phyloP scores from a whole-genome alignment of 371 early-diverging fungal species.

The Actinomortierella wolfii region DNA sequence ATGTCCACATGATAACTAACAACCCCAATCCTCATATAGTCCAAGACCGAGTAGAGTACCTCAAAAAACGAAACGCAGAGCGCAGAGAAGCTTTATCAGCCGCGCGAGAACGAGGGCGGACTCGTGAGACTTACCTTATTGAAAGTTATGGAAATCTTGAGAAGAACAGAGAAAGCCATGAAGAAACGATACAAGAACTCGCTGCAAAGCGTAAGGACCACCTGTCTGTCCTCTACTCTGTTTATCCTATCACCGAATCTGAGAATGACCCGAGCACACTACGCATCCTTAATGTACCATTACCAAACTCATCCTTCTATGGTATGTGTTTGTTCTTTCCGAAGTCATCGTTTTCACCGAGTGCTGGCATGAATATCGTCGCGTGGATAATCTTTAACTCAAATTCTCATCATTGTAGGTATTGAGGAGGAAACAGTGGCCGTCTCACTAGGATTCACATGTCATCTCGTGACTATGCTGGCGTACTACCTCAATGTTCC shows the following conservation, averaged over 20 bases:
- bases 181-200: slow-evolving; percentile 47
- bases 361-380: background rate
- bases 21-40: slow-evolving; percentile 12
- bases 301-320: slow-evolving; percentile 67
- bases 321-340: slow-evolving; percentile 20
- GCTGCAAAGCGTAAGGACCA: slow-evolving; percentile 57
- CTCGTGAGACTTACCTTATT: slow-evolving; percentile 48
- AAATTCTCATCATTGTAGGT: slow-evolving; percentile 25
- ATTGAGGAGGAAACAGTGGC: slow-evolving; percentile 73
- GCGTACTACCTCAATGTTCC: slow-evolving; percentile 77
- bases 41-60: slow-evolving; percentile 25
- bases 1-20: too few species aligned
- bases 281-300: slow-evolving; percentile 65
- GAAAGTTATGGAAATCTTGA: slow-evolving; percentile 50
- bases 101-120: slow-evolving; percentile 41
- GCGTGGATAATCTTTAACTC: background rate
- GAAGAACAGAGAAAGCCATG: slow-evolving; percentile 55
- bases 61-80: slow-evolving; percentile 24
- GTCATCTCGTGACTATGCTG: slow-evolving; percentile 74
- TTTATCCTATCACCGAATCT: slow-evolving; percentile 69
- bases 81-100: slow-evolving; percentile 32
- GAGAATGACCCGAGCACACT: slow-evolving; percentile 57
- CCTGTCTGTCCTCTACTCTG: slow-evolving; percentile 61
- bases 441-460: slow-evolving; percentile 75
- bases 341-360: background rate